phyloP scores from a whole-genome alignment of 768 basidiomycete species.

The Ephemerocybe angulata region DNA sequence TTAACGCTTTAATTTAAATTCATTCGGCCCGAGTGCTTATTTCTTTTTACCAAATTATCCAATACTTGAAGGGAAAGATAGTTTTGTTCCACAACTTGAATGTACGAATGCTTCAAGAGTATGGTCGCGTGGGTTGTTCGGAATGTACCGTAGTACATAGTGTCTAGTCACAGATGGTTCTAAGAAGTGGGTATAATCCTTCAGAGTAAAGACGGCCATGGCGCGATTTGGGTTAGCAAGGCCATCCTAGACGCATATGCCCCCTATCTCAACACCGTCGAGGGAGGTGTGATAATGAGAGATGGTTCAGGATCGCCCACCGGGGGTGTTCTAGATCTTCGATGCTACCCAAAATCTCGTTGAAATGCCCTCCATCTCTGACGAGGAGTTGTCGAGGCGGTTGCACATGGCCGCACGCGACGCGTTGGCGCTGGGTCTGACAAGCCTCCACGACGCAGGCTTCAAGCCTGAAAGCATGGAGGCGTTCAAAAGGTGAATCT shows the following conservation, averaged over 20 bases:
- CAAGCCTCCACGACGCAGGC: conserved; percentile 84
- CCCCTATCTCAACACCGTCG: conserved; percentile 65
- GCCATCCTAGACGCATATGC: conserved; percentile 52
- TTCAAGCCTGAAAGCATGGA: conserved; percentile 60
- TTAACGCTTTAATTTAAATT: too few relatives aligned
- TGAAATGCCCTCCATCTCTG: conserved; percentile 56
- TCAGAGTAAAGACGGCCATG: conserved; percentile 84
- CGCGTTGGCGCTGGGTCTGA: conserved; percentile 69
- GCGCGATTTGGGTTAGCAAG: conserved; percentile 81
- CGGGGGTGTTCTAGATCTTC: conserved; percentile 71
- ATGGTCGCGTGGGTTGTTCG: too few relatives aligned
- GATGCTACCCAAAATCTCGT: conserved; percentile 85
- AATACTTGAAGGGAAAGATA: too few relatives aligned
- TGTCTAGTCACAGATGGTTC: too few relatives aligned
- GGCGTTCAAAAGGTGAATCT: conserved; percentile 63
- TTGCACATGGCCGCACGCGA: conserved; percentile 63
- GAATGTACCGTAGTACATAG: too few relatives aligned
- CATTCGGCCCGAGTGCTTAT: too few relatives aligned
- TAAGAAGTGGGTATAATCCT: too few relatives aligned
- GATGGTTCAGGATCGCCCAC: conserved; percentile 65
- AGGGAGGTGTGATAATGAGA: conserved; percentile 78
- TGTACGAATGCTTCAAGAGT: too few relatives aligned
- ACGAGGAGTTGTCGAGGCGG: conserved; percentile 54
- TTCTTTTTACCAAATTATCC: too few relatives aligned
- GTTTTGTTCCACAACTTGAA: too few relatives aligned